phyloP scores from a whole-genome alignment of 768 basidiomycete genomes.

The Kwoniella sp. region DNA sequence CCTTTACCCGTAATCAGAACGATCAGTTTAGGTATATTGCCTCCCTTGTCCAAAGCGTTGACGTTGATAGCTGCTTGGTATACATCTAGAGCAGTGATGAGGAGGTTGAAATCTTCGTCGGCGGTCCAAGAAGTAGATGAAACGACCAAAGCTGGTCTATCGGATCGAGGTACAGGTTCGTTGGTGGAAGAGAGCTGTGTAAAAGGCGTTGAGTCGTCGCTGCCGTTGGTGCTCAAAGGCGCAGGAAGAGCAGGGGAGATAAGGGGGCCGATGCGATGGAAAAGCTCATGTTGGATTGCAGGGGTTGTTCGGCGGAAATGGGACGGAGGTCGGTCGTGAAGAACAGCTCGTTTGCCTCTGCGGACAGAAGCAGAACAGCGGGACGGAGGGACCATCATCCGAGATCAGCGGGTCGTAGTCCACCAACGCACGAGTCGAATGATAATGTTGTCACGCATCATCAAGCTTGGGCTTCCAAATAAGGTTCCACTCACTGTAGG shows the following conservation, averaged over 20 bases:
- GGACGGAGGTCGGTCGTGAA: slow-evolving; percentile 87
- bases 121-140: slow-evolving; percentile 97
- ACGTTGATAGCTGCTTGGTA: slow-evolving; percentile 67
- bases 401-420: background rate
- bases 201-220: slow-evolving; percentile 58
- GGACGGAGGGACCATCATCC: background rate
- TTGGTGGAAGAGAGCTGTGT: slow-evolving; percentile 63
- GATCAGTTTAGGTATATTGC: slow-evolving; percentile 69
- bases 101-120: slow-evolving; percentile 89
- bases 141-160: slow-evolving; percentile 82
- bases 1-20: slow-evolving; percentile 91
- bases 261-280: slow-evolving; percentile 23
- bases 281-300: slow-evolving; percentile 75
- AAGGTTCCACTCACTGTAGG: slow-evolving; percentile 72
- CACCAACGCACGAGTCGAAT: too few species aligned
- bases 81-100: slow-evolving; percentile 69
- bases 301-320: slow-evolving; percentile 74
- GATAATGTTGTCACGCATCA: too few species aligned
- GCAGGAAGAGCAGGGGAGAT: background rate
- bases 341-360: slow-evolving; percentile 75
- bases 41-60: background rate
- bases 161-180: slow-evolving; percentile 63
- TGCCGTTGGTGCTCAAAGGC: slow-evolving; percentile 28
- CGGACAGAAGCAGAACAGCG: background rate
- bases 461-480: too few species aligned